Conservation (phyloP, 345 rosid genomes). For the Lumnitzera littorea region DNA sequence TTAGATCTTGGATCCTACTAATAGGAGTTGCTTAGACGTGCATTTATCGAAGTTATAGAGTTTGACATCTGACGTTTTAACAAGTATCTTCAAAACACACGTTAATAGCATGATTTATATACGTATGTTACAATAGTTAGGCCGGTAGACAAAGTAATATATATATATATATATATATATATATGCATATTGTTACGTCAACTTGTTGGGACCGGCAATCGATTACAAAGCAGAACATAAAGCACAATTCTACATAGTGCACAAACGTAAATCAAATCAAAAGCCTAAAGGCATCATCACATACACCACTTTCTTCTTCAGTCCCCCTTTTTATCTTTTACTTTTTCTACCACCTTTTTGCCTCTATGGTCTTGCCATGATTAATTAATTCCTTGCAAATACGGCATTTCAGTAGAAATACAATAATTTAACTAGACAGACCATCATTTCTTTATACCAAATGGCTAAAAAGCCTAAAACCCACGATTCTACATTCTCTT, state of each 20-base stretch:
- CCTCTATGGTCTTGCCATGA: constrained; percentile 1
- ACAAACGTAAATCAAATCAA: background rate
- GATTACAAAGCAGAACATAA: background rate
- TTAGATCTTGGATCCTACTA: too few species aligned
- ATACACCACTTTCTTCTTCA: constrained; percentile 4
- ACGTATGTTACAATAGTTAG: too few species aligned
- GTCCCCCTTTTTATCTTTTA: background rate
- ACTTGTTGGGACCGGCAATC: background rate
- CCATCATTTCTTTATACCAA: constrained; percentile 3
- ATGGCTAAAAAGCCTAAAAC: constrained; percentile 16
- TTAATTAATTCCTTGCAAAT: constrained; percentile 7
- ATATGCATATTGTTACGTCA: too few species aligned
- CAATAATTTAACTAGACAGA: constrained; percentile 11
- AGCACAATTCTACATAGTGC: constrained; percentile 2
- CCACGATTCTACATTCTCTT: constrained; percentile 36
- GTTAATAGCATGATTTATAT: too few species aligned
- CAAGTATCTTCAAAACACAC: too few species aligned
- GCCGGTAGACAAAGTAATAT: too few species aligned
- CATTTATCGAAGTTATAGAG: too few species aligned
- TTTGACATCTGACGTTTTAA: too few species aligned
- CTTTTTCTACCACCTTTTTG: background rate
- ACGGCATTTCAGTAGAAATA: background rate
- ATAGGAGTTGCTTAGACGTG: too few species aligned
- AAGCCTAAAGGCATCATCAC: background rate
- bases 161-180: too few species aligned